A percentile compares a stretch with the other conserved stretches of the same genome.
Evolutionary conservation across 1,139 yeast genomes (phyloP).

Genomic region (Hyphopichia wangnamkhiaoensis): DNA sequence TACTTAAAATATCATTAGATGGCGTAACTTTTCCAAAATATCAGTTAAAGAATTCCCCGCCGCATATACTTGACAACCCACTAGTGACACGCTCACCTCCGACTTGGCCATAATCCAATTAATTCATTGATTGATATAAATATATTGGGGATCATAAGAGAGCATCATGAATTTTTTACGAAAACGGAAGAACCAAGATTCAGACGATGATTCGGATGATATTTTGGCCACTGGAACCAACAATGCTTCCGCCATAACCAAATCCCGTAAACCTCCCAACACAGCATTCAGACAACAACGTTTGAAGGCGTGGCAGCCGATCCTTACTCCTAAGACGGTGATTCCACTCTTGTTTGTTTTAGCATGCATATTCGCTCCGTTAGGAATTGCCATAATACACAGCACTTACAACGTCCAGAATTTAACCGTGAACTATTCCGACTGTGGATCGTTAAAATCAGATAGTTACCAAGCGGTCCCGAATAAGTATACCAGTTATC

Average conservation of each 20-base stretch:
- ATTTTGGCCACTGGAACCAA: conserved; percentile 15
- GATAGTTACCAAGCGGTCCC: conserved; percentile 48
- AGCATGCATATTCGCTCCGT: conserved; percentile 70
- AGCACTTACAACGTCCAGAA: conserved; percentile 63
- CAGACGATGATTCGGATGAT: conserved; percentile 28
- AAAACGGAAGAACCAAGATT: conserved; percentile 28
- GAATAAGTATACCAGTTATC: conserved; percentile 48
- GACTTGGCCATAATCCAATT: no score
- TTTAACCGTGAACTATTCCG: conserved; percentile 57
- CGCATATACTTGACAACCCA: no score
- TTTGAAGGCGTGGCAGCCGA: conserved; percentile 82
- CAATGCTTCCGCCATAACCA: conserved; percentile 33
- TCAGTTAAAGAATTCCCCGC: no score
- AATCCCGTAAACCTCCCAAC: conserved; percentile 69
- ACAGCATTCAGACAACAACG: conserved; percentile 79
- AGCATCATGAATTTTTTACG: conserved; percentile 38
- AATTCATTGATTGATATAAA: background rate
- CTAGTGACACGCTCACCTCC: no score
- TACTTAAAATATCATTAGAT: no score
- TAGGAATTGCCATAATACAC: conserved; percentile 67
- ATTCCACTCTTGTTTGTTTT: conserved; percentile 62
- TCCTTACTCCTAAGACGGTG: conserved; percentile 74
- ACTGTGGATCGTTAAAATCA: conserved; percentile 49
- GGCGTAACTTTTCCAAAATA: no score
- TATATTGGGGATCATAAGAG: background rate